These are phyloP conservation scores for Castanea crenata DNA, from an alignment of 306 rosid species.

Conservation along the genomic window DNA sequence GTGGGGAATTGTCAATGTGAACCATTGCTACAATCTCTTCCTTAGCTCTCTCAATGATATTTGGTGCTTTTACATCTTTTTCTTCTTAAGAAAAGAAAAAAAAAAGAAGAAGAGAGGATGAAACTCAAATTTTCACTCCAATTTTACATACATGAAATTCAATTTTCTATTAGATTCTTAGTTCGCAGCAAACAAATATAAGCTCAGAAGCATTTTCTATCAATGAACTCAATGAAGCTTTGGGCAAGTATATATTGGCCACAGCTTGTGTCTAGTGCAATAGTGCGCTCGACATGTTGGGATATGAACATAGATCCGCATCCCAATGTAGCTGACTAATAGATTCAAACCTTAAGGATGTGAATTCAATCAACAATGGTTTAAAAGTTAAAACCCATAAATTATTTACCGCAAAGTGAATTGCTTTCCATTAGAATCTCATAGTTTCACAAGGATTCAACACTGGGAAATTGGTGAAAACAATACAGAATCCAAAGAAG, in stretches of 20 bases:
- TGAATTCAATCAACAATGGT: too few species aligned
- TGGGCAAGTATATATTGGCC: neutral
- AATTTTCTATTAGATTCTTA: neutral
- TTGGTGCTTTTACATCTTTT: conserved; percentile 46
- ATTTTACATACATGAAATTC: neutral
- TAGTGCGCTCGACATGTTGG: too few species aligned
- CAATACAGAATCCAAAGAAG: neutral
- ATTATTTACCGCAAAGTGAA: too few species aligned
- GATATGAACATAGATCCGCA: too few species aligned
- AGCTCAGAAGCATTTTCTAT: neutral
- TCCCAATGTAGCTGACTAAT: neutral
- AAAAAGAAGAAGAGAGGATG: neutral
- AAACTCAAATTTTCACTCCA: neutral
- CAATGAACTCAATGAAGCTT: neutral
- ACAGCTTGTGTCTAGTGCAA: too few species aligned
- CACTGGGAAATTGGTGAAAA: conserved; percentile 1
- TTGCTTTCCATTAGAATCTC: too few species aligned
- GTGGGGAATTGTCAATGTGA: conserved; percentile 43
- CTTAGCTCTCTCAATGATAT: conserved; percentile 53
- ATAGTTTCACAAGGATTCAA: neutral
- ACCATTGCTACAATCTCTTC: conserved; percentile 59
- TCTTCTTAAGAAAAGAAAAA: conserved; percentile 20
- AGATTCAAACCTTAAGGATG: neutral
- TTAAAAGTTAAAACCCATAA: too few species aligned
- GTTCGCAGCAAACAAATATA: neutral